phyloP scores from a whole-genome alignment of 2,329 filamentous ascomycete genomes.

The Aspergillus calidoustus region DNA sequence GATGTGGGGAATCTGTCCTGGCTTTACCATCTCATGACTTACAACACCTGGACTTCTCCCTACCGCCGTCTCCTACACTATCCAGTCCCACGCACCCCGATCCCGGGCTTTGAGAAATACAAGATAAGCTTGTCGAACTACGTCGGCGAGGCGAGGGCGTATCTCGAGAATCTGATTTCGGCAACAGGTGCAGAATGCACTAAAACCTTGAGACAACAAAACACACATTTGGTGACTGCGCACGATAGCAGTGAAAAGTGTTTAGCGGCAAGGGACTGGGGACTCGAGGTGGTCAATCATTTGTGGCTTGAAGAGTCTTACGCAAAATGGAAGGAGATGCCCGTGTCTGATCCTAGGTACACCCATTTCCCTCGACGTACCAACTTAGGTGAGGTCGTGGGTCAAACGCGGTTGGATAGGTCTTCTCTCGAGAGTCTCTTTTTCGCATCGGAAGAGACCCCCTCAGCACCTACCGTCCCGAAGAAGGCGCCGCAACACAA shows the following conservation, averaged over 20 bases:
- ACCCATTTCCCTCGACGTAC: slow-evolving; percentile 85
- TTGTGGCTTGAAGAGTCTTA: slow-evolving; percentile 98
- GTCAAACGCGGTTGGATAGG: slow-evolving; percentile 82
- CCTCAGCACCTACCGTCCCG: slow-evolving; percentile 22
- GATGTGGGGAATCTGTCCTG: slow-evolving; percentile 91
- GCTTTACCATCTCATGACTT: slow-evolving; percentile 89
- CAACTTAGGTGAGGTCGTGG: slow-evolving; percentile 90
- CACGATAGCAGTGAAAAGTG: slow-evolving; percentile 91
- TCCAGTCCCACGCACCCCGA: slow-evolving; percentile 74
- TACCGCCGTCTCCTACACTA: slow-evolving; percentile 85
- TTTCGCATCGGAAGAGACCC: slow-evolving; percentile 47
- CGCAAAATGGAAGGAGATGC: slow-evolving; percentile 78
- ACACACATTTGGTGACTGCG: slow-evolving; percentile 93
- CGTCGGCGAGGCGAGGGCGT: slow-evolving; percentile 88
- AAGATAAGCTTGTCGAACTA: slow-evolving; percentile 95
- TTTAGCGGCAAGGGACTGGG: slow-evolving; percentile 89
- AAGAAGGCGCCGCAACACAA: slow-evolving; percentile 41
- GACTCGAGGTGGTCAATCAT: slow-evolving; percentile 87
- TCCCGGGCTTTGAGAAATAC: slow-evolving; percentile 76
- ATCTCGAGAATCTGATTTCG: slow-evolving; percentile 87
- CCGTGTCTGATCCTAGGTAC: slow-evolving; percentile 74
- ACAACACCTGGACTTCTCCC: slow-evolving; percentile 87
- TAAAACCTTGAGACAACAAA: slow-evolving; percentile 92
- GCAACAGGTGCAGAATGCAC: slow-evolving; percentile 88
- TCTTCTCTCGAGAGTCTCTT: slow-evolving; percentile 73